A percentile compares a stretch with the other conserved stretches of the same genome.
phyloP scores from a whole-genome alignment of 306 rosid species.

The cucumber (Cucumis sativus) region DNA sequence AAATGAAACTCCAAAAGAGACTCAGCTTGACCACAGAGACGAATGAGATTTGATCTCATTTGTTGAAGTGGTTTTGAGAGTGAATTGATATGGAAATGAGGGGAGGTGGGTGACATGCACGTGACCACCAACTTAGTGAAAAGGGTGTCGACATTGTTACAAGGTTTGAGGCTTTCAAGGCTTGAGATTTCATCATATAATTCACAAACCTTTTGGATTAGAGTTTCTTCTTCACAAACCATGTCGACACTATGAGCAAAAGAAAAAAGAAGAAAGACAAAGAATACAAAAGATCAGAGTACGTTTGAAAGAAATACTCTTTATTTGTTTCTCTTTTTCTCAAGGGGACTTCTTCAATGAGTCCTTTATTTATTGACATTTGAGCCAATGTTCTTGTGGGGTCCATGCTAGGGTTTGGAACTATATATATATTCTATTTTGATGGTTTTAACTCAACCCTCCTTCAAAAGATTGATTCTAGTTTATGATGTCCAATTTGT shows the following conservation, averaged over 20 bases:
- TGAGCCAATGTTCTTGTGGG: background rate
- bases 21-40: constrained; percentile 62
- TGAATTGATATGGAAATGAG: constrained; percentile 39
- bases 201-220: constrained; percentile 34
- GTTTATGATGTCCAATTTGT: no score
- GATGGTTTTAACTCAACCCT: no score
- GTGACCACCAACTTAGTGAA: constrained; percentile 66
- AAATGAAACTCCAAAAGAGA: constrained; percentile 56
- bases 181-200: constrained; percentile 47
- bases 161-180: constrained; percentile 60
- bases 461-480: no score
- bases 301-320: no score
- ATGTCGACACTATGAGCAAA: constrained; percentile 4
- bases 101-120: constrained; percentile 53
- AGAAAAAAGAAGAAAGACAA: background rate
- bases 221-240: constrained; percentile 21
- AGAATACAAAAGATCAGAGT: no score
- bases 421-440: background rate
- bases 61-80: constrained; percentile 33
- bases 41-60: constrained; percentile 45
- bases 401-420: background rate
- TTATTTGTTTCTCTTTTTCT: no score
- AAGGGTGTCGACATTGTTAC: constrained; percentile 70
- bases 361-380: constrained; percentile 3
- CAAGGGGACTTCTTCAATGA: background rate